Base-by-base conservation (phyloP, 2,329 filamentous ascomycete genomes). In the Penicillium frequentans region DNA sequence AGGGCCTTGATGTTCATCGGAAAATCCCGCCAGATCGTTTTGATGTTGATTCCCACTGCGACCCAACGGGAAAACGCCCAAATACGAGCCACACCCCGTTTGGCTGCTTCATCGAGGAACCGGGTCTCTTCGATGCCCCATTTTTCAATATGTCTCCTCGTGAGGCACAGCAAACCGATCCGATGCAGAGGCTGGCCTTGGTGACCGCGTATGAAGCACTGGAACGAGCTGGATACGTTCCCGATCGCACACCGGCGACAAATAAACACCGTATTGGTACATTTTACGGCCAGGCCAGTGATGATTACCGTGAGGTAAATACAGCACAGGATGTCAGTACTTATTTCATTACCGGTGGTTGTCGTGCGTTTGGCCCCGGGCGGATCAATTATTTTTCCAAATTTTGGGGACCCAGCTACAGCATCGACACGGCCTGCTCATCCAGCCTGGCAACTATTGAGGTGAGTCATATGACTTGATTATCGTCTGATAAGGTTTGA, bases 151-250 rank as follows among this genome's bases (percentile, higher is more conserved):
- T 79, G 64, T 91, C 89, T 19, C 89, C 90, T 7, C 84, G 88
- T 63, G 68, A 70, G 35, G 89, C 47, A 35, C 83, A 84, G 54
- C 88, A 91, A 70, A 91, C 88, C 0, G 90, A 93, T 70, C 90
- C 90, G 0, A 90, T 90, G 85, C 90, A 24, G 4, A 24, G 91
- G 68, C 83, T 93, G 59, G 87, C 88, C 3, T 75, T 93, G n/a
- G 83, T 87, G 11, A 91, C 89, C 1, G 88, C 89, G 0, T 93
- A 91, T 65, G 90, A 93, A 69, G 90, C 90, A 0, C 78, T 93
- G 45, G 90, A 95, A 70, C 89, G 88, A 84, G 86, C 87, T 21
- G 90, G 90, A 1, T 55, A 89, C 66, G 85, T 90, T 7, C 85
- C 86, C 0, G 87, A 89, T 72, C 79, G 87, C 42, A 89, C 86